Evolutionary conservation across 495 filamentous ascomycete genomes (phyloP).

Genomic region (Astrocystis sublimbata): DNA sequence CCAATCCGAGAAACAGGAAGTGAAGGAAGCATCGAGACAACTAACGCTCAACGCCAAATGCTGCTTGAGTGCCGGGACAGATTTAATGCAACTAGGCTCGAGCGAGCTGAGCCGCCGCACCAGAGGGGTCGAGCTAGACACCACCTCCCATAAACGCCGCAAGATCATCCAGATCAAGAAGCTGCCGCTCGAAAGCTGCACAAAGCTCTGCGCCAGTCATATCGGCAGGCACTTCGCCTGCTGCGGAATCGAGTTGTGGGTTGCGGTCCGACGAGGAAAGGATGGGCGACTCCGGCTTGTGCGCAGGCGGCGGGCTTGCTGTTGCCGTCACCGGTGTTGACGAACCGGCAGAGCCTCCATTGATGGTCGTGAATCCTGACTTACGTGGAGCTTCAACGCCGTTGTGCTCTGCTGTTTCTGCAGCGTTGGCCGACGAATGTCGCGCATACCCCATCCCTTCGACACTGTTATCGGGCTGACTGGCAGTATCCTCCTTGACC

Average conservation of each 20-base stretch:
- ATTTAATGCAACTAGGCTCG: too few species aligned
- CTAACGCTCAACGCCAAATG: too few species aligned
- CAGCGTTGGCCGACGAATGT: conserved; percentile 26
- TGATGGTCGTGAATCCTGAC: conserved; percentile 51
- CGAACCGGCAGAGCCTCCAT: conserved; percentile 46
- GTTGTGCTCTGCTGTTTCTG: conserved; percentile 34
- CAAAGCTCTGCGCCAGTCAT: conserved; percentile 54
- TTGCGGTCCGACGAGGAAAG: conserved; percentile 32
- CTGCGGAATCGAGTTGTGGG: conserved; percentile 22
- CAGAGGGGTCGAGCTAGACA: too few species aligned
- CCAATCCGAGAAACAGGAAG: too few species aligned
- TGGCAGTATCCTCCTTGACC: conserved; percentile 47
- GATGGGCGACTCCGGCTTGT: conserved; percentile 44
- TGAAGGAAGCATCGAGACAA: too few species aligned
- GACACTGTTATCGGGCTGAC: conserved; percentile 44
- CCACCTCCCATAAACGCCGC: conserved; percentile 56
- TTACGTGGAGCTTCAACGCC: conserved; percentile 50
- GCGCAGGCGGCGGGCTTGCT: conserved; percentile 37
- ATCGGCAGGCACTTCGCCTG: conserved; percentile 33
- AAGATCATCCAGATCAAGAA: conserved; percentile 52
- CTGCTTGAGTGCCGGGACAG: too few species aligned
- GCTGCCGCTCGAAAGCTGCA: conserved; percentile 50
- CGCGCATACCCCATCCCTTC: conserved; percentile 52
- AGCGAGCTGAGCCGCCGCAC: too few species aligned
- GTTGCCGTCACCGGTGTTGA: conserved; percentile 40